Base-by-base conservation (phyloP, 2,329 filamentous ascomycete genomes). In the Arthrobotrys conoides region DNA sequence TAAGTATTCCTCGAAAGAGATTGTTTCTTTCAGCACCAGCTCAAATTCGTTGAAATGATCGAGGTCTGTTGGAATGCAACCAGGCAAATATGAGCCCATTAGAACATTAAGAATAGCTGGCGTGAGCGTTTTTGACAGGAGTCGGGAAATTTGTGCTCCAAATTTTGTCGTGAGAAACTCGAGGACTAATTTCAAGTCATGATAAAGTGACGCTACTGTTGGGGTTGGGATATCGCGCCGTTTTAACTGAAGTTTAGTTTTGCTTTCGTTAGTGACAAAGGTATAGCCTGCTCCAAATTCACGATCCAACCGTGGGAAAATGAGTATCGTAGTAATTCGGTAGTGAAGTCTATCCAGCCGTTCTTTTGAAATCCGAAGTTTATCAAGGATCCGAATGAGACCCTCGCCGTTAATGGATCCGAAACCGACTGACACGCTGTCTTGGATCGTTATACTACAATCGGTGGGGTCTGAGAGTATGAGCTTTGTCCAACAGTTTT, bases 21-120 rank as follows among this genome's bases (percentile, higher is more conserved):
- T 86, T 0, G 93, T 89, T 49, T 88, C 86, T 46, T 88, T 87
- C n/a, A 97, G 88, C 5, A 90, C 88, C 0, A 86, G 86, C 82
- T 96, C 90, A 82, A 97, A 97, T 0, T 86, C 86, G 8, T 87
- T 86, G 84, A 97, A 90, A 10, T 91, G 90, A 10, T 88, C 87
- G 10, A 97, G 86, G 0, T 92, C 91, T 0, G 91, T 87, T 0
- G 96, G 95, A 0, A 99, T 91, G 0, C 90, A 89, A 14, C 90
- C 88, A 36, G 92, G 89, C 6, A 99, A 87, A 91, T 93, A 97
- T 3, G 88, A 87, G 3, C 88, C 88, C 48, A 93, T 91, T 10
- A 97, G 87, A 22, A 89, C 89, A 5, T 89, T 87, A 8, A 91
- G 88, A 9, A 97, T 84, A 46, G 88, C 87, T 0, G 90, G 90